Evolutionary conservation across 257 asterid species (phyloP).

Genomic region (Solanum bulbocastanum): DNA sequence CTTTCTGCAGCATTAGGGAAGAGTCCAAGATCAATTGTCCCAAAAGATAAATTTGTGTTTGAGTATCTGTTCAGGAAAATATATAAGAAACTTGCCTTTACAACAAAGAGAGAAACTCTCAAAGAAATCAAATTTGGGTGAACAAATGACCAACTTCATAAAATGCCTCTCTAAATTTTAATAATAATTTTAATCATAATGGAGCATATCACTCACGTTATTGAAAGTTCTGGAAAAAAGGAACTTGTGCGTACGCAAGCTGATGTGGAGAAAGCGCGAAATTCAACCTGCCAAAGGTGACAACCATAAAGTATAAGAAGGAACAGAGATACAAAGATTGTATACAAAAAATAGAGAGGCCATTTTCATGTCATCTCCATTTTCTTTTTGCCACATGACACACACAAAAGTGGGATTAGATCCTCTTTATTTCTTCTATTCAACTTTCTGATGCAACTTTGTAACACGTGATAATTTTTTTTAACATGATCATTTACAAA

Average conservation of each 20-base stretch:
- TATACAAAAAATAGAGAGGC: not conserved
- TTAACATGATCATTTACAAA: not conserved
- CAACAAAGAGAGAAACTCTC: not conserved
- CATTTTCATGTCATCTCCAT: not conserved
- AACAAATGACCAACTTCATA: not conserved
- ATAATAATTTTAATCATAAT: not conserved
- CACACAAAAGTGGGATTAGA: not conserved
- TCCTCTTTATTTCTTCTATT: not conserved
- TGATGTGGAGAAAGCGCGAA: constrained; percentile 59
- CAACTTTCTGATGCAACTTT: not conserved
- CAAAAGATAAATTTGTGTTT: constrained; percentile 68
- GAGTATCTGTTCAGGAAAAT: constrained; percentile 54
- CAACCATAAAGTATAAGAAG: not conserved
- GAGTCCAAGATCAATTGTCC: constrained; percentile 86
- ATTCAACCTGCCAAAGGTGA: constrained; percentile 65
- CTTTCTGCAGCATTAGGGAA: constrained; percentile 96
- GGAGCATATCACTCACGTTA: constrained; percentile 50
- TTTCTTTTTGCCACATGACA: not conserved
- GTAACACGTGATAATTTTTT: not conserved
- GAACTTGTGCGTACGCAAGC: constrained; percentile 71
- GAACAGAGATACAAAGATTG: not conserved
- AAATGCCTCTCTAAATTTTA: not conserved
- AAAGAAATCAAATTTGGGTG: not conserved
- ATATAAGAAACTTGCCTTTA: constrained; percentile 8
- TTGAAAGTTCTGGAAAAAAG: constrained; percentile 81